Evolutionary conservation across 352 stramenopile genomes (phyloP).

Genomic region (Aphanomyces invadans): DNA sequence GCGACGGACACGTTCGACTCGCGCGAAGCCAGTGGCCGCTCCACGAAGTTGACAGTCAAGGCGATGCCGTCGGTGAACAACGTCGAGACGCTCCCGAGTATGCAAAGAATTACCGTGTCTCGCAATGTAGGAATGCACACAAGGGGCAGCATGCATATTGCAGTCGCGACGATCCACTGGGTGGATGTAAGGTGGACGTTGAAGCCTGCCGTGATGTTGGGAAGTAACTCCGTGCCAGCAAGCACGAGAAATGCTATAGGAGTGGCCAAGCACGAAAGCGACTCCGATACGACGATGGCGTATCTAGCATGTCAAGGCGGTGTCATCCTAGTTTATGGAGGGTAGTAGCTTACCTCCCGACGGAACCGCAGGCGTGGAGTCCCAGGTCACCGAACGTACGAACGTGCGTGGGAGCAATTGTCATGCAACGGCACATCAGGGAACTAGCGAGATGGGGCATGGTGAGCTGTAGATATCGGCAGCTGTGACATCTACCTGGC

Average conservation of each 20-base stretch:
- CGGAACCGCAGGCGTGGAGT: slow-evolving; percentile 47
- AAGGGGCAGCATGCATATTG: slow-evolving; percentile 43
- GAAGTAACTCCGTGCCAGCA: slow-evolving; percentile 50
- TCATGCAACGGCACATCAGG: slow-evolving; percentile 27
- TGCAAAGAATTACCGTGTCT: slow-evolving; percentile 37
- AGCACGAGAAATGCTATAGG: slow-evolving; percentile 69
- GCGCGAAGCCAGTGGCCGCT: slow-evolving; percentile 34
- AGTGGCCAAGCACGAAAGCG: slow-evolving; percentile 50
- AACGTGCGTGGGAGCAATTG: slow-evolving; percentile 41
- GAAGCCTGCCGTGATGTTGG: slow-evolving; percentile 36
- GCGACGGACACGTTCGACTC: slow-evolving; percentile 44
- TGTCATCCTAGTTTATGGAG: neutral
- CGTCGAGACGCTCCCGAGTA: slow-evolving; percentile 41
- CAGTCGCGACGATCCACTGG: slow-evolving; percentile 57
- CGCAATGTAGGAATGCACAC: slow-evolving; percentile 57
- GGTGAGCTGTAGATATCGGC: neutral
- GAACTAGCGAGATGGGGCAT: neutral
- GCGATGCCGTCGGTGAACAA: slow-evolving; percentile 47
- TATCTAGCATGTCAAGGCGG: neutral
- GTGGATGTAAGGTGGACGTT: slow-evolving; percentile 31
- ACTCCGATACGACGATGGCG: slow-evolving; percentile 43
- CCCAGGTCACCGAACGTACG: slow-evolving; percentile 68
- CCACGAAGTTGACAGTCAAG: slow-evolving; percentile 40
- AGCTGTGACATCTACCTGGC: slow-evolving; percentile 32
- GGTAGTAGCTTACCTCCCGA: slow-evolving; percentile 32